Base-by-base conservation (phyloP, 75 land plant genomes). In the Picea sitchensis region DNA sequence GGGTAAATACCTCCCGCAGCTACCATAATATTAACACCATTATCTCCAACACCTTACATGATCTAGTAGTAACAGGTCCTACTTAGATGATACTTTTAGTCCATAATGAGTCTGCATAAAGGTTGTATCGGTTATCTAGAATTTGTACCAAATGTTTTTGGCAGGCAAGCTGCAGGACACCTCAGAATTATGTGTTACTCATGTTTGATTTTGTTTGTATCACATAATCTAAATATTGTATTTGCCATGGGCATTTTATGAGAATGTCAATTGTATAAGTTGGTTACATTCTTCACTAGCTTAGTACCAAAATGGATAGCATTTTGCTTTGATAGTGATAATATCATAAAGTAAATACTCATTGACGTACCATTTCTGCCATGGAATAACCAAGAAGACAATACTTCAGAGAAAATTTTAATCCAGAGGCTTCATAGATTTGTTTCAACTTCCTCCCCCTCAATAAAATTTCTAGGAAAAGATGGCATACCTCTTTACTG, bases 401-500 rank as follows among this genome's bases (percentile, higher is more conserved):
- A 31, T 31, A 4, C 36, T 34, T 31, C 67, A 65, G 36, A 65
- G 17, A 65, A 31, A 65, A 31, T 2, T 34, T 67, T 67, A 36
- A 67, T 32, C 41, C 9, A 34, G 44, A 26, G 14, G 1, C 20
- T 67, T 67, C 5, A 67, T 36, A 67, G 20, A 67, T 15, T 36
- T 32, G 56, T 51, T 9, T 51, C 56, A 51, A 51, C 56, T 17
- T 36, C 36, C 20, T 17, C n/a, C 44, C 15, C 7, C 18, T 34
- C 5, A 14, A 20, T 38, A 36, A 4, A 20, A 8, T 1, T 61
- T 61, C 23, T 61, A 61, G n/a, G 9, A 44, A 71, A 8, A 21
- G 56, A 44, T 44, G 30, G 1, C 81, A 51, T 86, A 96, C 99
- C 92, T 93, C 87, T 68, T 85, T 87, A 81, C 87, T 88, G 32